A percentile compares a stretch with the other conserved stretches of the same genome.
Conservation (phyloP, 495 filamentous ascomycete species). For the Saxophila tyrrhenica region DNA sequence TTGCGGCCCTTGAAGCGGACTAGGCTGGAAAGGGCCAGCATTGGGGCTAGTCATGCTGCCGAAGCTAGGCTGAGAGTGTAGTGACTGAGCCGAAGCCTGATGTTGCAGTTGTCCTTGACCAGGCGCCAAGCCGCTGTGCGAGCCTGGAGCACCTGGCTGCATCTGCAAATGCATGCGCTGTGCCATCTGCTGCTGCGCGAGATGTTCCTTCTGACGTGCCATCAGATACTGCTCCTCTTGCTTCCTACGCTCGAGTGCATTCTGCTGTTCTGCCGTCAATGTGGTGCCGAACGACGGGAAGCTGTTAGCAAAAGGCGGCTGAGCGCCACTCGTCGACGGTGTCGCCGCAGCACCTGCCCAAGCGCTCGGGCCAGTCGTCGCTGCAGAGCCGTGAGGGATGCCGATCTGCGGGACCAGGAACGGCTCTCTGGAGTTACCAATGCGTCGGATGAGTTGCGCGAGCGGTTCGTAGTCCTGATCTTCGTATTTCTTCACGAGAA, state of each 20-base stretch:
- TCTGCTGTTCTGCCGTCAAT: conserved; percentile 92
- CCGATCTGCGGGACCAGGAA: conserved; percentile 96
- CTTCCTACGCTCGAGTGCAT: conserved; percentile 88
- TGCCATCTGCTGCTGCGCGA: conserved; percentile 75
- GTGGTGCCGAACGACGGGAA: conserved; percentile 98
- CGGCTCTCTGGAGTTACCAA: conserved; percentile 93
- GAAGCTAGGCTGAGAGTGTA: conserved; percentile 92
- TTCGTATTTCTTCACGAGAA: conserved; percentile 87
- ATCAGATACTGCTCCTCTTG: conserved; percentile 96
- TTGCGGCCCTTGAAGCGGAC: conserved; percentile 60
- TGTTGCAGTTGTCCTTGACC: conserved; percentile 60
- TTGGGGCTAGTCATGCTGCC: conserved; percentile 77
- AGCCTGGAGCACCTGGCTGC: conserved; percentile 18
- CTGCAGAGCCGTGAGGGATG: conserved; percentile 58
- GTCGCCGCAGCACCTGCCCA: conserved; percentile 37
- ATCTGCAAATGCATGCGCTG: conserved; percentile 61
- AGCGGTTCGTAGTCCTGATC: conserved; percentile 89
- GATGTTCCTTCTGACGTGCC: conserved; percentile 84
- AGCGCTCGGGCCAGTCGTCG: conserved; percentile 25
- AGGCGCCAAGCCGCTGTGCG: conserved; percentile 24
- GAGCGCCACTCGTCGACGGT: conserved; percentile 39
- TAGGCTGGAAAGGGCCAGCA: conserved; percentile 52
- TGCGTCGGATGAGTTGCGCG: conserved; percentile 88
- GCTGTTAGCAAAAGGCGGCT: conserved; percentile 87
- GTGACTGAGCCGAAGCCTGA: conserved; percentile 83